Conservation (phyloP, 2,329 filamentous ascomycete species). For the Ophiocordyceps unilateralis region DNA sequence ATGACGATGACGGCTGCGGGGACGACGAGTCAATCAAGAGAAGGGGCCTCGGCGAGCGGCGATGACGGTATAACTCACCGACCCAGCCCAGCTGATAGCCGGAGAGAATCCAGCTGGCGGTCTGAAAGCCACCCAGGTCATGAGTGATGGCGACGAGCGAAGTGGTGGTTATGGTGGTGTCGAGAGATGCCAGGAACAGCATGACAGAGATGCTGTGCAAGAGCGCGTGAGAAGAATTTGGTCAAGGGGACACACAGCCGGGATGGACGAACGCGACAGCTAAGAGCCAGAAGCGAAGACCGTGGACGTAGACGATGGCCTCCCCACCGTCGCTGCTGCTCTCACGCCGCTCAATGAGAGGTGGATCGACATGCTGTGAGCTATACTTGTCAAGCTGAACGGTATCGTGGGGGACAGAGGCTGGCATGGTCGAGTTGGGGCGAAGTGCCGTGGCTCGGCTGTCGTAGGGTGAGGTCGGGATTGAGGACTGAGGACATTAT, state of each 20-base stretch:
- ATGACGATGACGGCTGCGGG: slow-evolving; percentile 19
- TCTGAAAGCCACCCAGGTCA: not conserved
- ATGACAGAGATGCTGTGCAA: not conserved
- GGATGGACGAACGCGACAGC: not conserved
- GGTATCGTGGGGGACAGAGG: not conserved
- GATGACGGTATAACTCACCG: not conserved
- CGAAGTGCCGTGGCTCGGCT: not conserved
- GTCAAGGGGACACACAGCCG: not conserved
- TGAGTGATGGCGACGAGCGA: not conserved
- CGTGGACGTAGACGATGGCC: not conserved
- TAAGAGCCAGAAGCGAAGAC: not conserved
- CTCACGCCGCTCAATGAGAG: not conserved
- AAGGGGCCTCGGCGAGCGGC: too few relatives aligned
- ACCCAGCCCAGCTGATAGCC: slow-evolving; percentile 2
- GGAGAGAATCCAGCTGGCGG: slow-evolving; percentile 1
- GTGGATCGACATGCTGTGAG: not conserved
- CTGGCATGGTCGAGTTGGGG: not conserved
- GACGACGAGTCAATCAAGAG: too few relatives aligned
- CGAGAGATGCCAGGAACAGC: not conserved
- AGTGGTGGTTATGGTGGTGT: not conserved
- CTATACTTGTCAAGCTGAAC: not conserved
- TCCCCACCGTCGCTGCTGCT: not conserved
- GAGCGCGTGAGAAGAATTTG: not conserved
- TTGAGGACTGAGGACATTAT: not conserved
- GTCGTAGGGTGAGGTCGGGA: not conserved